Evolutionary conservation across 805 yeast species (phyloP).

Genomic region (Cyberlindnera amylophila): DNA sequence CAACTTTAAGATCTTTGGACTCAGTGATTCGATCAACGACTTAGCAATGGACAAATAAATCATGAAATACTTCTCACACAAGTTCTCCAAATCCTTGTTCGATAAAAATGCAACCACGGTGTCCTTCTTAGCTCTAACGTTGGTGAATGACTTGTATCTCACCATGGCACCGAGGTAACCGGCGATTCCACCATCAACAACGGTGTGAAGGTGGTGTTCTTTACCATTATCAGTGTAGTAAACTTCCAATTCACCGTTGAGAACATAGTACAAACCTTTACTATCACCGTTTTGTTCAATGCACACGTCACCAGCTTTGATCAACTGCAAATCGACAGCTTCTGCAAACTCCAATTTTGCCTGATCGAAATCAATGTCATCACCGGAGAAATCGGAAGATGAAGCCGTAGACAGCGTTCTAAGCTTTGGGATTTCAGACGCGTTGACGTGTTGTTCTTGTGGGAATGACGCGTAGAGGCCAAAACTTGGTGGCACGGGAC

Average conservation of each 20-base stretch:
- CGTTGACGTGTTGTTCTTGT: not conserved
- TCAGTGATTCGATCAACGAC: slow-evolving; percentile 60
- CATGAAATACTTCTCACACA: slow-evolving; percentile 73
- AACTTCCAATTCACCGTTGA: slow-evolving; percentile 75
- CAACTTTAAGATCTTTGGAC: slow-evolving; percentile 63
- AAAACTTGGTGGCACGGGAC: slow-evolving; percentile 18
- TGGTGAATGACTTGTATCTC: slow-evolving; percentile 75
- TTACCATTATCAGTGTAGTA: slow-evolving; percentile 35
- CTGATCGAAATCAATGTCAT: slow-evolving; percentile 40
- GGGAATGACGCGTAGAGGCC: slow-evolving; percentile 15
- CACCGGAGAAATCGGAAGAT: slow-evolving; percentile 14
- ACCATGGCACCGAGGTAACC: slow-evolving; percentile 82
- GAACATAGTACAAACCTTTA: slow-evolving; percentile 75
- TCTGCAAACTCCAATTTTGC: slow-evolving; percentile 59
- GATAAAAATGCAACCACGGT: slow-evolving; percentile 71
- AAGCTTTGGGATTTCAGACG: not conserved
- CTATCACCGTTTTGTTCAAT: slow-evolving; percentile 62
- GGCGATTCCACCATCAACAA: slow-evolving; percentile 76
- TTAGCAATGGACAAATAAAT: slow-evolving; percentile 77
- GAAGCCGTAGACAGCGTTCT: slow-evolving; percentile 9
- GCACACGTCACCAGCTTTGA: slow-evolving; percentile 50
- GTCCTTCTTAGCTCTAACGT: slow-evolving; percentile 57
- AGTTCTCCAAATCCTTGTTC: slow-evolving; percentile 52
- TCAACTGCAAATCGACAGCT: slow-evolving; percentile 51
- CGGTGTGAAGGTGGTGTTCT: slow-evolving; percentile 49